Evolutionary conservation across 2,329 filamentous ascomycete species (phyloP).

Genomic region (Akanthomyces uredinophilus): DNA sequence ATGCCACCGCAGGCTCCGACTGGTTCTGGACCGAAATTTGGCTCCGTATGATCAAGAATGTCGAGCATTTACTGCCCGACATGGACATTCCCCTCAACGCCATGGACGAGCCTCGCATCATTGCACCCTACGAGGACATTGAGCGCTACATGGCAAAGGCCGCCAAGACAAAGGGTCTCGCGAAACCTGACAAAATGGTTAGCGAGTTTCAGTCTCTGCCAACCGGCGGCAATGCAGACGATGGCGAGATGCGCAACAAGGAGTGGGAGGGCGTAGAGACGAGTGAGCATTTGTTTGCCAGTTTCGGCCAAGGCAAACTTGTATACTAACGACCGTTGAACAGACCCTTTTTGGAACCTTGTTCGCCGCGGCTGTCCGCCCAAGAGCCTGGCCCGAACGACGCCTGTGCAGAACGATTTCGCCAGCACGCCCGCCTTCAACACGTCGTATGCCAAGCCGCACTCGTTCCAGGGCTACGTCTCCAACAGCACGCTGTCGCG

Average conservation of each 20-base stretch:
- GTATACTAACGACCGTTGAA: constrained; percentile 15
- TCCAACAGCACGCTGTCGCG: constrained; percentile 56
- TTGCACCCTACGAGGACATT: constrained; percentile 60
- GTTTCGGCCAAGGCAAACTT: neutral
- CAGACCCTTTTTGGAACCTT: constrained; percentile 53
- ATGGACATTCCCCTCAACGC: constrained; percentile 64
- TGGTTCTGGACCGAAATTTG: constrained; percentile 57
- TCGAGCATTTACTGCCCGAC: constrained; percentile 56
- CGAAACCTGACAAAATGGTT: constrained; percentile 39
- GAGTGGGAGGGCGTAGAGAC: constrained; percentile 49
- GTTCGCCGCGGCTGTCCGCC: constrained; percentile 57
- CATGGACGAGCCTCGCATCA: constrained; percentile 62
- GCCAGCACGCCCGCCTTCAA: constrained; percentile 40
- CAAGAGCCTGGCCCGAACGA: constrained; percentile 53
- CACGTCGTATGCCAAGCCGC: constrained; percentile 39
- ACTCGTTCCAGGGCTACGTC: constrained; percentile 54
- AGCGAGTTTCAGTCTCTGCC: constrained; percentile 40
- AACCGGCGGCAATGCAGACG: constrained; percentile 30
- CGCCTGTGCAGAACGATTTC: constrained; percentile 39
- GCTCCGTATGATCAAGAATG: constrained; percentile 46
- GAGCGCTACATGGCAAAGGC: constrained; percentile 49
- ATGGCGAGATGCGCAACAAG: constrained; percentile 34
- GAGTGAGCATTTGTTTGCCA: constrained; percentile 31
- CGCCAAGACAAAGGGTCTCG: constrained; percentile 40
- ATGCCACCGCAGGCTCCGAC: constrained; percentile 45